A percentile compares a stretch with the other conserved stretches of the same genome.
Conservation (phyloP, 2,329 filamentous ascomycete species). For the Graphilbum fragrans region DNA sequence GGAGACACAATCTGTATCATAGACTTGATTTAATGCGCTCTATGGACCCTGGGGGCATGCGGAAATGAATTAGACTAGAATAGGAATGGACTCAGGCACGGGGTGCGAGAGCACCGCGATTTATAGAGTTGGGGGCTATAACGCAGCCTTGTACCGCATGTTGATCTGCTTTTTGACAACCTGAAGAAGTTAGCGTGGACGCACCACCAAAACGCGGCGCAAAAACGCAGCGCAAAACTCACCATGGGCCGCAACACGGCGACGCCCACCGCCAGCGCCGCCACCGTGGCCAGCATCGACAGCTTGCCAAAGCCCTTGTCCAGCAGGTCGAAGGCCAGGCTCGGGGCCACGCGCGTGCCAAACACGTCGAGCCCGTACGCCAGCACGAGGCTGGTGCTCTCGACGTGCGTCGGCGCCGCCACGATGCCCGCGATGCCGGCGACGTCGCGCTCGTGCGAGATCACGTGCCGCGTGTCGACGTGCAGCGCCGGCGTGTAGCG, state of each 20-base stretch:
- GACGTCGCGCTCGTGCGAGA: slow-evolving; percentile 34
- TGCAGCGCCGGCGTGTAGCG: slow-evolving; percentile 68
- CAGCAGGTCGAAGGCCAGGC: slow-evolving; percentile 80
- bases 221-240: slow-evolving; percentile 24
- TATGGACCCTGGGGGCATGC: no score
- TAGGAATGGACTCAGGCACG: not conserved
- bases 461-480: slow-evolving; percentile 67
- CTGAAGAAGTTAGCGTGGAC: slow-evolving; percentile 23
- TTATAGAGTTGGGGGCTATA: slow-evolving; percentile 11
- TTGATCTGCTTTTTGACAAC: slow-evolving; percentile 58
- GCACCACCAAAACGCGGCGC: not conserved
- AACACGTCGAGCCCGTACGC: slow-evolving; percentile 85
- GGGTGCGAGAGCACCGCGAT: no score
- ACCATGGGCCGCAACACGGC: slow-evolving; percentile 75
- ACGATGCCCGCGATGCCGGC: slow-evolving; percentile 58
- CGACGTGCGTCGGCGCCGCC: slow-evolving; percentile 65
- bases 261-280: slow-evolving; percentile 67
- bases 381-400: slow-evolving; percentile 85
- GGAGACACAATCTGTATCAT: not conserved
- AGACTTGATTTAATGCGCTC: no score
- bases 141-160: slow-evolving; percentile 40
- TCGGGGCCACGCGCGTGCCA: slow-evolving; percentile 75
- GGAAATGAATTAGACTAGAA: not conserved
- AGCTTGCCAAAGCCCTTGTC: slow-evolving; percentile 90
- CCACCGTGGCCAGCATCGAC: slow-evolving; percentile 71